These are phyloP conservation scores for Scheffersomyces illinoinensis DNA, from an alignment of 1,139 yeast genomes.

Conservation along the genomic window DNA sequence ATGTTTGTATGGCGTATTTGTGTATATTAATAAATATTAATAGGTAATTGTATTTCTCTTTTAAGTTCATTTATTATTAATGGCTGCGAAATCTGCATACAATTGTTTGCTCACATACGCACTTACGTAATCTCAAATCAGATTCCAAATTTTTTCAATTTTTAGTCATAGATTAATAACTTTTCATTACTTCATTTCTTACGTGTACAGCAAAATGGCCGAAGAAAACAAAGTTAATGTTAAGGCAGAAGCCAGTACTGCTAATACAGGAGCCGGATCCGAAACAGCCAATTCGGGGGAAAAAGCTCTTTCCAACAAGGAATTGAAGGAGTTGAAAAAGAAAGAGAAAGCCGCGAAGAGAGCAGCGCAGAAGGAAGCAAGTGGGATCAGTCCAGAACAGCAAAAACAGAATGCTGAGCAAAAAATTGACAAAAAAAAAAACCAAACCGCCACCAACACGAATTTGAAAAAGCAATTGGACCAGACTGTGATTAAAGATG, in stretches of 20 bases:
- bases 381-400: slow-evolving; percentile 49
- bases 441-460: slow-evolving; percentile 41
- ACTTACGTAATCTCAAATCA: not conserved
- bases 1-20: not conserved
- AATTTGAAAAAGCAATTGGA: slow-evolving; percentile 58
- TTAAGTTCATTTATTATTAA: too few species aligned
- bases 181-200: not conserved
- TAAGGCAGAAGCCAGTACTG: not conserved
- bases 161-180: not conserved
- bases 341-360: slow-evolving; percentile 89
- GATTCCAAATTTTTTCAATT: not conserved
- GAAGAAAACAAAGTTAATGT: not conserved
- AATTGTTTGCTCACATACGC: not conserved
- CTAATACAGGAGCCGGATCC: slow-evolving; percentile 4
- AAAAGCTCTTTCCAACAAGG: slow-evolving; percentile 65
- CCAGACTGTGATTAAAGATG: slow-evolving; percentile 51
- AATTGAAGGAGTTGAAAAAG: slow-evolving; percentile 83
- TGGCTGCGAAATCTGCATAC: not conserved
- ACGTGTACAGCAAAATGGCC: not conserved
- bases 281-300: slow-evolving; percentile 4
- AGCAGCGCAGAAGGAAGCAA: slow-evolving; percentile 62
- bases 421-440: slow-evolving; percentile 40
- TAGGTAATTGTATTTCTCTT: too few species aligned
- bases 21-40: too few species aligned
- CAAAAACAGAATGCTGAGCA: slow-evolving; percentile 41